Percentiles rank a stretch among this genome's conserved stretches.
phyloP scores from a whole-genome alignment of 345 rosid species.

The Hibiscus mutabilis region DNA sequence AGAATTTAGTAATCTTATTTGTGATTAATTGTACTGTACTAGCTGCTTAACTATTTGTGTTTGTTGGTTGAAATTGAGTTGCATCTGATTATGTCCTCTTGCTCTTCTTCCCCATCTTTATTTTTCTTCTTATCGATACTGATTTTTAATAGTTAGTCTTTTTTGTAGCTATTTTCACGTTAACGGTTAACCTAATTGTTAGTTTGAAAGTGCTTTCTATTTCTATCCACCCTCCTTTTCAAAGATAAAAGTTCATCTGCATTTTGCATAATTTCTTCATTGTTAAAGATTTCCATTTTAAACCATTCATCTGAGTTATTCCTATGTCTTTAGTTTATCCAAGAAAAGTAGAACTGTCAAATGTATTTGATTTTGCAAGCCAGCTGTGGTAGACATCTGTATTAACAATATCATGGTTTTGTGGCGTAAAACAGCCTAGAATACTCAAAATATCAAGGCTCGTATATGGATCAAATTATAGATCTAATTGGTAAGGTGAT shows the following conservation, averaged over 20 bases:
- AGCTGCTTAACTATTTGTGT: background rate
- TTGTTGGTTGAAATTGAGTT: background rate
- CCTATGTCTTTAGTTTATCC: background rate
- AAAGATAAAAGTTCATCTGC: background rate
- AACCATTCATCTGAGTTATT: background rate
- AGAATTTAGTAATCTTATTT: slow-evolving; percentile 4
- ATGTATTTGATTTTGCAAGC: background rate
- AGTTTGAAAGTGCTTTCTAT: background rate
- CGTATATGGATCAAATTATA: background rate
- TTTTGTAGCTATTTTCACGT: background rate
- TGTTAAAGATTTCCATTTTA: background rate
- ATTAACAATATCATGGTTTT: slow-evolving; percentile 2
- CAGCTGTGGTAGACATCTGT: background rate
- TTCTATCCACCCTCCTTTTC: background rate
- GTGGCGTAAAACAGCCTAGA: background rate
- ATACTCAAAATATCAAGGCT: background rate
- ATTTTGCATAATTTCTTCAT: background rate
- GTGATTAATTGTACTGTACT: background rate
- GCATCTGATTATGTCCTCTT: background rate
- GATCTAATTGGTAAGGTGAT: background rate
- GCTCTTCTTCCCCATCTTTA: background rate
- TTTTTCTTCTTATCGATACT: background rate
- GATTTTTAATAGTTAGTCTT: background rate
- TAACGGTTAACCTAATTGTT: background rate
- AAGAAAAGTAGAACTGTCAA: background rate